Evolutionary conservation across 805 yeast genomes (phyloP).

Genomic region (Candida peoriensis): DNA sequence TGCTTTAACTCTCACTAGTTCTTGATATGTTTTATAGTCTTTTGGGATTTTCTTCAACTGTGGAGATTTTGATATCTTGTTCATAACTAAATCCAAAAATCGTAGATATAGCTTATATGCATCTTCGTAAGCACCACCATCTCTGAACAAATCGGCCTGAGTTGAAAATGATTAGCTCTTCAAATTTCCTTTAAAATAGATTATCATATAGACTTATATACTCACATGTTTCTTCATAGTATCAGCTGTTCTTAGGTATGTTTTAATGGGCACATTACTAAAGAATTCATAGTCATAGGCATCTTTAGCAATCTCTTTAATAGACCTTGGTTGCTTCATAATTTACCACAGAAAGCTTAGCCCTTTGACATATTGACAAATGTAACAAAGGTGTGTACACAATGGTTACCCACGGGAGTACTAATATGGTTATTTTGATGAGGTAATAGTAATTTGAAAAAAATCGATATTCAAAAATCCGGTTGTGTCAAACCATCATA

Average conservation of each 20-base stretch:
- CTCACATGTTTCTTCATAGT: slow-evolving; percentile 39
- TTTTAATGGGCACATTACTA: slow-evolving; percentile 40
- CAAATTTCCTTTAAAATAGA: slow-evolving; percentile 1
- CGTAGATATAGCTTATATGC: slow-evolving; percentile 55
- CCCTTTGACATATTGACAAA: background rate
- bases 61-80: slow-evolving; percentile 42
- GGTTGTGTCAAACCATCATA: background rate
- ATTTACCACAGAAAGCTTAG: background rate
- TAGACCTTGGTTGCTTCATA: slow-evolving; percentile 12
- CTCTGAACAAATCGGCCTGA: slow-evolving; percentile 40
- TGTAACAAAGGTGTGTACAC: too few relatives aligned
- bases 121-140: slow-evolving; percentile 38
- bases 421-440: background rate
- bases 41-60: slow-evolving; percentile 27
- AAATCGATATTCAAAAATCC: background rate
- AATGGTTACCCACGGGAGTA: too few relatives aligned
- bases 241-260: slow-evolving; percentile 52
- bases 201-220: slow-evolving; percentile 7
- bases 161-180: slow-evolving; percentile 1
- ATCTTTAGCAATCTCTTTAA: slow-evolving; percentile 36
- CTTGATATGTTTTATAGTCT: slow-evolving; percentile 11
- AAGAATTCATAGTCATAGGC: slow-evolving; percentile 54
- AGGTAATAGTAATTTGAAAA: background rate
- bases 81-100: slow-evolving; percentile 51
- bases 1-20: slow-evolving; percentile 19